Evolutionary conservation across 768 basidiomycete genomes (phyloP), one percentile per base, ranked within the genome.

Genomic region (Mycena amicta): DNA sequence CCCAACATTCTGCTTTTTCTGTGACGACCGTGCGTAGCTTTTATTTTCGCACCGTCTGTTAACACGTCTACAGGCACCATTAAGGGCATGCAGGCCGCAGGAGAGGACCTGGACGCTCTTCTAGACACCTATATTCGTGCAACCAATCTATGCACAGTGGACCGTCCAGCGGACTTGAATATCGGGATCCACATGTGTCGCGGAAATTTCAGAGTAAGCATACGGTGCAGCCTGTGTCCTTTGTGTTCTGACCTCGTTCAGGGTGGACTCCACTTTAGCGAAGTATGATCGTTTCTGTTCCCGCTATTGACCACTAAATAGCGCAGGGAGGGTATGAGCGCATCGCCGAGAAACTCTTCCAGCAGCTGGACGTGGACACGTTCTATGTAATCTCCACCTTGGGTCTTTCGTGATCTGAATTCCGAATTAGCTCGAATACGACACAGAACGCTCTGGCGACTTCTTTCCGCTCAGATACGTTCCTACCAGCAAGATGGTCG

Each of bases 81-180:
- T 40, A 64, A 65, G 13, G 77, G 71, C 15, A 87, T 91, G 85
- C 77, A 79, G 66, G 77, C 76, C 25, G 82, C 80, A 41, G 83
- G 83, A 0, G 76, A 83, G 20, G 86, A 92, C 71, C 80, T 84
- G 18, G 84, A 82, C 52, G 80, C 80, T 3, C 77, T 92, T 43
- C 77, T 92, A 20, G 82, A 89, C 56, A 83, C 83, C 4, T 90
- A 90, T 68, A 84, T 89, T 68, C 77, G 81, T 51, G 82, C 85
- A 22, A 86, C 88, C 77, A 87, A 83, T 68, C 68, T 79, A 18
- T 79, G 82, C 61, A 77, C 85, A 2, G 71, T 77, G 57, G 80
- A 75, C 46, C 77, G 83, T 25, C 85, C 86, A 5, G 68, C 66
- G 49, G 85, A 87, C 69, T 71, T 88, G 62, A 80, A 72, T 40